These are phyloP conservation scores for Brassica balearica DNA, from an alignment of 441 rosid genomes.

Conservation along the genomic window DNA sequence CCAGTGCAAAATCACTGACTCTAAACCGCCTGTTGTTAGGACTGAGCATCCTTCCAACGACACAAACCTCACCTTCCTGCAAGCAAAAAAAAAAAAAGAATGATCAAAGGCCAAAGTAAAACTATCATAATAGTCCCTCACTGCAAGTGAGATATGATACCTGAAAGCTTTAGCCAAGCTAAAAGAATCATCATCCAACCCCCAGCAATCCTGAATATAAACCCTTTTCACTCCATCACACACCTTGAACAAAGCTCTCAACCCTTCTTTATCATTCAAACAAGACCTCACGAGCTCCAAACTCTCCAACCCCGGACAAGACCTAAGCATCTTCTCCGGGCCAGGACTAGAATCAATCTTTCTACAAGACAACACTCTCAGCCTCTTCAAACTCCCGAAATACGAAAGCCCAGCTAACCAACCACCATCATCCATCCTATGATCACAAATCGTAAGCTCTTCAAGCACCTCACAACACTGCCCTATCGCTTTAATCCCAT, in stretches of 20 bases:
- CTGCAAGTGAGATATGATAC: slow-evolving; percentile 39
- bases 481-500: slow-evolving; percentile 77
- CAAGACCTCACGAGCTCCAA: slow-evolving; percentile 65
- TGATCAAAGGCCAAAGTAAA: no score
- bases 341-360: slow-evolving; percentile 63
- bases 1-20: slow-evolving; percentile 65
- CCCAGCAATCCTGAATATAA: slow-evolving; percentile 71
- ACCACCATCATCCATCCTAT: slow-evolving; percentile 76
- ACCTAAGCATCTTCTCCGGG: slow-evolving; percentile 56
- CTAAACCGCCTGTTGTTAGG: slow-evolving; percentile 68
- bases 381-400: slow-evolving; percentile 63
- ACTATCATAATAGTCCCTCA: neutral
- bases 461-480: slow-evolving; percentile 75
- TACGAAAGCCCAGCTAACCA: slow-evolving; percentile 73
- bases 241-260: slow-evolving; percentile 64
- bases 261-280: slow-evolving; percentile 57
- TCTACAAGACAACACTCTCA: slow-evolving; percentile 57
- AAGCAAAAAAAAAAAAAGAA: neutral
- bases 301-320: slow-evolving; percentile 63
- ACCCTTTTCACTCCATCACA: slow-evolving; percentile 59
- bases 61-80: slow-evolving; percentile 61
- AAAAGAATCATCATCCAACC: slow-evolving; percentile 66
- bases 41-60: slow-evolving; percentile 71
- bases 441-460: slow-evolving; percentile 58
- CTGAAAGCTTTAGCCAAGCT: slow-evolving; percentile 60